A percentile compares a stretch with the other conserved stretches of the same genome.
phyloP scores from a whole-genome alignment of 1,284 basidiomycete species.

The Thelephora terrestris region DNA sequence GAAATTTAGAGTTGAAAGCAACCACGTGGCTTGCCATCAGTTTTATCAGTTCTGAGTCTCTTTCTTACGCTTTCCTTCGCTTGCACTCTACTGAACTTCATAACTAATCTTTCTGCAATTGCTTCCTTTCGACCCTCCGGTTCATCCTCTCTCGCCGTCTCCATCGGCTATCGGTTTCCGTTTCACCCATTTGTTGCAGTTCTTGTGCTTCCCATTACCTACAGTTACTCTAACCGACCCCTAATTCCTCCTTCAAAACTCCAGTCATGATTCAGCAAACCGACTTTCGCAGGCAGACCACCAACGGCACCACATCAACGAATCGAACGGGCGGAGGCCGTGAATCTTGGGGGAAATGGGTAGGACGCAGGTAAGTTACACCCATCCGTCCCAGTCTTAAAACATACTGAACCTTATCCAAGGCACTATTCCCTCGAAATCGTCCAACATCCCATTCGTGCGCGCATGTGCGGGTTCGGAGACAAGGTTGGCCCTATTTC shows the following conservation, averaged over 20 bases:
- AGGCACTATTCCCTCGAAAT: slow-evolving; percentile 78
- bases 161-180: too few relatives aligned
- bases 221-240: slow-evolving; percentile 1
- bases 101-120: slow-evolving; percentile 1
- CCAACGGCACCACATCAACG: slow-evolving; percentile 17
- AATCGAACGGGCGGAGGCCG: slow-evolving; percentile 14
- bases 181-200: too few relatives aligned
- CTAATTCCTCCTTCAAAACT: background rate
- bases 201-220: slow-evolving; percentile 3
- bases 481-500: slow-evolving; percentile 59
- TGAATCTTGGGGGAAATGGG: slow-evolving; percentile 32
- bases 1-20: slow-evolving; percentile 1
- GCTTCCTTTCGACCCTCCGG: background rate
- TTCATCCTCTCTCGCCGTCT: slow-evolving; percentile 2
- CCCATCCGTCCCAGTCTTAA: slow-evolving; percentile 8
- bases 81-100: slow-evolving; percentile 1
- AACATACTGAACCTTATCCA: slow-evolving; percentile 7
- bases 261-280: slow-evolving; percentile 52
- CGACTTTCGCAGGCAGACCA: slow-evolving; percentile 27
- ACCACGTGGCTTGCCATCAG: background rate
- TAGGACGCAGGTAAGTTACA: slow-evolving; percentile 41
- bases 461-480: slow-evolving; percentile 90
- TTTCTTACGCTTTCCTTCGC: slow-evolving; percentile 2
- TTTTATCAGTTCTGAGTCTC: slow-evolving; percentile 4
- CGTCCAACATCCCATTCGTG: slow-evolving; percentile 78